Percentiles rank a stretch among this genome's conserved stretches.
Conservation (phyloP, 2,329 filamentous ascomycete genomes). For the Clarireedia homoeocarpa region DNA sequence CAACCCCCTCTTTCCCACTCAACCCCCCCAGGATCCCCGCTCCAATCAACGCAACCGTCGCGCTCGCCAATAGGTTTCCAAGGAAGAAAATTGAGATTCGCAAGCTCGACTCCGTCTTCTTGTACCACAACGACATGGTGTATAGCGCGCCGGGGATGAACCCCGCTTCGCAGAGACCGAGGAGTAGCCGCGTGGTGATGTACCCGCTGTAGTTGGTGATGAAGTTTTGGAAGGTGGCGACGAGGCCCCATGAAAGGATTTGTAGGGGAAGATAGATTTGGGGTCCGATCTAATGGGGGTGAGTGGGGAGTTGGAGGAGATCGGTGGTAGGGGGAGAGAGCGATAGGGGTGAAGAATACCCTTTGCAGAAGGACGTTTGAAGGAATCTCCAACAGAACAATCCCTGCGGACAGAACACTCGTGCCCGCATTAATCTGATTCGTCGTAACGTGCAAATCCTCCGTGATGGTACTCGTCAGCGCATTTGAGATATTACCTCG, state of each 20-base stretch:
- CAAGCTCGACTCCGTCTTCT: slow-evolving; percentile 25
- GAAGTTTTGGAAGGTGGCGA: slow-evolving; percentile 39
- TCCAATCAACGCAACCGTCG: slow-evolving; percentile 40
- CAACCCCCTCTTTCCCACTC: slow-evolving; percentile 38
- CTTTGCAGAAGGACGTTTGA: neutral
- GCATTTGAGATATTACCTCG: neutral
- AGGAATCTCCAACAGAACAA: neutral
- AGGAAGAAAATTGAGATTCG: slow-evolving; percentile 46
- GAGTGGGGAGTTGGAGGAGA: neutral
- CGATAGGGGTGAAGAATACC: neutral
- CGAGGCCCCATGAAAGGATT: neutral
- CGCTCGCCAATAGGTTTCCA: slow-evolving; percentile 34
- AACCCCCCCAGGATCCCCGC: slow-evolving; percentile 42
- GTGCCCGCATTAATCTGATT: neutral
- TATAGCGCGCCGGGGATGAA: slow-evolving; percentile 45
- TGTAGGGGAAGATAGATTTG: neutral
- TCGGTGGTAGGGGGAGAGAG: too few species aligned
- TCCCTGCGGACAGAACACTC: neutral
- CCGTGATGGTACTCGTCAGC: neutral
- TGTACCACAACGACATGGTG: slow-evolving; percentile 50
- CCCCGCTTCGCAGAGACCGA: slow-evolving; percentile 43
- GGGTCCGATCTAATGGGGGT: neutral
- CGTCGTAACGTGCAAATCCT: neutral
- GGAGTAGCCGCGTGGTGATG: slow-evolving; percentile 39
- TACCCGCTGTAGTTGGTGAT: slow-evolving; percentile 40